Percentiles rank a stretch among this genome's conserved stretches.
Evolutionary conservation across 1,139 yeast genomes (phyloP).

Genomic region (Pichia inconspicua): DNA sequence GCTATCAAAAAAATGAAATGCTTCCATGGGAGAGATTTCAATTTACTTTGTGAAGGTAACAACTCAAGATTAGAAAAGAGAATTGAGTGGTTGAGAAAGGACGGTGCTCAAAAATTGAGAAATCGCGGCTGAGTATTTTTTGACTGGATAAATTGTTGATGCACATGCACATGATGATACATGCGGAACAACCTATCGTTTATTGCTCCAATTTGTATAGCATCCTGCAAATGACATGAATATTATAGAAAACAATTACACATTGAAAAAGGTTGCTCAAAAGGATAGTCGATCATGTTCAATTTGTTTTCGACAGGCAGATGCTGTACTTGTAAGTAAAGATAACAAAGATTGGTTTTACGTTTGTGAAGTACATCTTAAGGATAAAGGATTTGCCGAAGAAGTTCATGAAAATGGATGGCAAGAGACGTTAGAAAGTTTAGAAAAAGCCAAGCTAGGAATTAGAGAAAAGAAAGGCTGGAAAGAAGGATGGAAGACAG

Average conservation of each 20-base stretch:
- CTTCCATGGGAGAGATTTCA: slow-evolving; percentile 16
- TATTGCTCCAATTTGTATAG: too few species aligned
- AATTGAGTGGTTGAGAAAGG: slow-evolving; percentile 20
- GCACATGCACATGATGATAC: too few species aligned
- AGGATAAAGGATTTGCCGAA: slow-evolving; percentile 38
- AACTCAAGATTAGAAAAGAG: slow-evolving; percentile 13
- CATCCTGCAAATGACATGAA: neutral
- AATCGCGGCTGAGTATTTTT: neutral
- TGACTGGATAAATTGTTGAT: neutral
- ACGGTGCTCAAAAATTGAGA: neutral
- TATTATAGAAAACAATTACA: slow-evolving; percentile 37
- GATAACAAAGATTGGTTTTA: slow-evolving; percentile 38
- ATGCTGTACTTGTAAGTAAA: slow-evolving; percentile 36
- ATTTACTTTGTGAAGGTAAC: slow-evolving; percentile 17
- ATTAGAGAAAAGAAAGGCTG: slow-evolving; percentile 1
- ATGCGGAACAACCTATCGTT: too few species aligned
- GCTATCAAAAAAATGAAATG: slow-evolving; percentile 12
- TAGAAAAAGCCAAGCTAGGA: slow-evolving; percentile 1
- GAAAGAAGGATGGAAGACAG: slow-evolving; percentile 5
- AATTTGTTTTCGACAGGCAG: slow-evolving; percentile 42
- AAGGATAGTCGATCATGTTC: slow-evolving; percentile 38
- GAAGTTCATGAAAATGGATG: slow-evolving; percentile 8
- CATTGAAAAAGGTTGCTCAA: slow-evolving; percentile 34
- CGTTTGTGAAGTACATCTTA: slow-evolving; percentile 39
- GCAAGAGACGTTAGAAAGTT: slow-evolving; percentile 1